phyloP scores from a whole-genome alignment of 139 green algal species.

The Deuterostichococcus epilithicus region DNA sequence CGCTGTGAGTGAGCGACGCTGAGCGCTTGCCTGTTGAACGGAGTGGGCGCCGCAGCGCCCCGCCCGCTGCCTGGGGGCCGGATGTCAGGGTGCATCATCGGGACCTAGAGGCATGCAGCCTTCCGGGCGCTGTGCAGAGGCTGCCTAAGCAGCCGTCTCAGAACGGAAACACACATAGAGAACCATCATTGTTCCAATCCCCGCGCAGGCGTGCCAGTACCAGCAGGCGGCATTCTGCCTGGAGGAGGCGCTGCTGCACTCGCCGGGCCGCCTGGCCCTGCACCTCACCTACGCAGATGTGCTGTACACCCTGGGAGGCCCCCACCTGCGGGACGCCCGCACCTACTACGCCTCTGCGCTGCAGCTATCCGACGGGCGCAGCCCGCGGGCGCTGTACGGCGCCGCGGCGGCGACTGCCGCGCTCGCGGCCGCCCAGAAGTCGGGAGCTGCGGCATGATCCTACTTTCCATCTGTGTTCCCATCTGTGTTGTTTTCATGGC shows the following conservation, averaged over 20 bases:
- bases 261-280: conserved; percentile 38
- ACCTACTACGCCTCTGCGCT: conserved; percentile 74
- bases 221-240: conserved; percentile 80
- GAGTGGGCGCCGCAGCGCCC: not conserved
- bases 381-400: conserved; percentile 48
- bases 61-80: not conserved
- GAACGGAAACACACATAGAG: not conserved
- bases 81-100: not conserved
- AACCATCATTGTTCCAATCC: not conserved
- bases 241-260: conserved; percentile 81
- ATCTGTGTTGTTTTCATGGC: no score
- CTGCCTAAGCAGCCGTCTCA: not conserved
- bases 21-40: not conserved
- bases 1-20: not conserved
- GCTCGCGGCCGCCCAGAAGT: not conserved
- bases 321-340: conserved; percentile 46
- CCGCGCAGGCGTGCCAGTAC: conserved; percentile 57
- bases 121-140: not conserved
- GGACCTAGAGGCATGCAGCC: not conserved
- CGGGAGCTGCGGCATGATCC: no score
- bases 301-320: conserved; percentile 67
- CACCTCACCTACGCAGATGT: conserved; percentile 70
- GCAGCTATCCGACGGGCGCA: conserved; percentile 43
- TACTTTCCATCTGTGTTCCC: no score
- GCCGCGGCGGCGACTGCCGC: not conserved